Percentiles rank a stretch among this genome's conserved stretches.
Conservation (phyloP, 345 rosid species). For the Cochlearia excelsa region DNA sequence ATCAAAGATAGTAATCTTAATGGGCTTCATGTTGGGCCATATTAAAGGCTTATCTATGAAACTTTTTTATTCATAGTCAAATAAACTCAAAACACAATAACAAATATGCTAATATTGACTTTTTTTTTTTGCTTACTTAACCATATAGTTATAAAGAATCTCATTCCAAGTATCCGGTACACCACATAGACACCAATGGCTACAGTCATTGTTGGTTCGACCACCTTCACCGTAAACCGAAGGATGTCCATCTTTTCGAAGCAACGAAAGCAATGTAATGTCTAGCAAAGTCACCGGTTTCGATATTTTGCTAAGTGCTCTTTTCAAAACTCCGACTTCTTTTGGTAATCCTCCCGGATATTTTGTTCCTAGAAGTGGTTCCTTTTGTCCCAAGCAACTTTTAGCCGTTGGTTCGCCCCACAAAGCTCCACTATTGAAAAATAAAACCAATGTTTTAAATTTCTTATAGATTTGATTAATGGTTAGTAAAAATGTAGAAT, state of each 20-base stretch:
- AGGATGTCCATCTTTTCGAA: slow-evolving; percentile 91
- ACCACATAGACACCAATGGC: slow-evolving; percentile 93
- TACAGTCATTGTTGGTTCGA: slow-evolving; percentile 54
- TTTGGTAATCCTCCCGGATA: slow-evolving; percentile 65
- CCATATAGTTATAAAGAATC: slow-evolving; percentile 62
- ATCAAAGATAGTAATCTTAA: too few species aligned
- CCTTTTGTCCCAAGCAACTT: slow-evolving; percentile 58
- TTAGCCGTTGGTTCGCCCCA: slow-evolving; percentile 63
- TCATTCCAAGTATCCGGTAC: slow-evolving; percentile 95
- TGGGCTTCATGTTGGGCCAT: too few species aligned
- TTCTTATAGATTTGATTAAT: not conserved
- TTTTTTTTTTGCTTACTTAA: not conserved
- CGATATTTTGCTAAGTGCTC: slow-evolving; percentile 42
- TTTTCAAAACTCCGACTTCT: slow-evolving; percentile 54
- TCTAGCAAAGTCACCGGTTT: slow-evolving; percentile 63
- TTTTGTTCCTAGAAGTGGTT: slow-evolving; percentile 53
- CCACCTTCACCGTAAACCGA: slow-evolving; percentile 65
- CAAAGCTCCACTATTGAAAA: slow-evolving; percentile 44
- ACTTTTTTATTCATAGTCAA: slow-evolving; percentile 18
- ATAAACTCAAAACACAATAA: slow-evolving; percentile 14
- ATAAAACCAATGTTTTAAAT: not conserved
- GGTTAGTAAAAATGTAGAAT: not conserved
- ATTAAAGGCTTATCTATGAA: too few species aligned
- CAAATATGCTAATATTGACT: slow-evolving; percentile 16
- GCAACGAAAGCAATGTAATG: slow-evolving; percentile 62